Percentiles rank a stretch among this genome's conserved stretches.
Evolutionary conservation across 495 filamentous ascomycete genomes (phyloP).

Genomic region (Chlorociboria aeruginascens): DNA sequence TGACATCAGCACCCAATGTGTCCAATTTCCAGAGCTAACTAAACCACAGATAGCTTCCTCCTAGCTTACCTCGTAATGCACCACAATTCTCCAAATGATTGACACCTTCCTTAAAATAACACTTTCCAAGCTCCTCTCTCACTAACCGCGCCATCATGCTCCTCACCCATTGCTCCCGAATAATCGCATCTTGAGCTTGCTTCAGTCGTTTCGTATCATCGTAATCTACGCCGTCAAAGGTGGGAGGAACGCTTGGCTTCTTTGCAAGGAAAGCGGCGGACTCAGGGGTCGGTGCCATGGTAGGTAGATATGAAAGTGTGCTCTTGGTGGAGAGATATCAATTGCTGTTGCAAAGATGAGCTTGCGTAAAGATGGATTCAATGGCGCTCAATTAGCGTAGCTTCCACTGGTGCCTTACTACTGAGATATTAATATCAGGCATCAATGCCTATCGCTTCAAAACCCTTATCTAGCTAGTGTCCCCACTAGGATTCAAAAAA

Average conservation of each 20-base stretch:
- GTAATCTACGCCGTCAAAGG: conserved; percentile 96
- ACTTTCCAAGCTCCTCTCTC: conserved; percentile 88
- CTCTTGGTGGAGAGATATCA: not conserved
- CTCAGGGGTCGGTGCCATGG: conserved; percentile 73
- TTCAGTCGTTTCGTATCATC: conserved; percentile 82
- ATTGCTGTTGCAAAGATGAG: not conserved
- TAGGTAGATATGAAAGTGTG: not conserved
- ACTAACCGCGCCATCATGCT: conserved; percentile 95
- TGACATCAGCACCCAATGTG: not conserved
- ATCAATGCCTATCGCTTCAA: not conserved
- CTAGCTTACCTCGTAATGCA: conserved; percentile 66
- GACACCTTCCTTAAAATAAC: conserved; percentile 86
- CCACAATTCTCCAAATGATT: conserved; percentile 98
- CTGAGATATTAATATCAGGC: too few species aligned
- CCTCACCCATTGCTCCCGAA: conserved; percentile 94
- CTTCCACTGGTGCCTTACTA: too few species aligned
- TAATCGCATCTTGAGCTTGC: conserved; percentile 85
- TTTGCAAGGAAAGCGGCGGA: conserved; percentile 84
- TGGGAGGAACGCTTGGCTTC: conserved; percentile 87
- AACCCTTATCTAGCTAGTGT: not conserved
- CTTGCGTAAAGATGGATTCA: too few species aligned
- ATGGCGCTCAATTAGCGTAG: too few species aligned
- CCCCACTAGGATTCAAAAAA: conserved; percentile 8
- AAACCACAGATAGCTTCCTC: not conserved
- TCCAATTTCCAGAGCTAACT: not conserved